Conservation (phyloP, 257 asterid genomes). For the Ligustrum vulgare region DNA sequence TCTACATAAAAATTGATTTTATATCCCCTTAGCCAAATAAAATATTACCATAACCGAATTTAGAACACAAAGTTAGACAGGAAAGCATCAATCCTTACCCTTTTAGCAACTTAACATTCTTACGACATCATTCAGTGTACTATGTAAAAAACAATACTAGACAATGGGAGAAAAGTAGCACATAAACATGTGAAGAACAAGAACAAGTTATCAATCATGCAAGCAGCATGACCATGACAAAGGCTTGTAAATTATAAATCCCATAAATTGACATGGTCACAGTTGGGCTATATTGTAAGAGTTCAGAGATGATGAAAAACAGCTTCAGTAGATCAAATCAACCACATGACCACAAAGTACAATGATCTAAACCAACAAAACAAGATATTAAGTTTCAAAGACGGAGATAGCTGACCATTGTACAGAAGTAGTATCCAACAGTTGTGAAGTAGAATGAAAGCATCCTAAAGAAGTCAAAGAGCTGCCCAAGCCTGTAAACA, state of each 20-base stretch:
- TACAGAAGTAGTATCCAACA: slow-evolving; percentile 93
- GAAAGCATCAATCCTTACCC: not conserved
- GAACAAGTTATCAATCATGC: not conserved
- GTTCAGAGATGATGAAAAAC: slow-evolving; percentile 2
- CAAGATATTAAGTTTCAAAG: slow-evolving; percentile 16
- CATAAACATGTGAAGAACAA: not conserved
- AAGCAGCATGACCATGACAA: not conserved
- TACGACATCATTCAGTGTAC: not conserved
- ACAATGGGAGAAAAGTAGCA: not conserved
- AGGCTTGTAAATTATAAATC: not conserved
- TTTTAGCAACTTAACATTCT: not conserved
- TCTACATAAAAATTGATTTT: not conserved
- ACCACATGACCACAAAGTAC: not conserved
- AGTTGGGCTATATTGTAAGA: slow-evolving; percentile 14
- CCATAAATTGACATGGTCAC: slow-evolving; percentile 13
- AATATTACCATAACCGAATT: not conserved
- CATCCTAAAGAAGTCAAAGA: slow-evolving; percentile 95
- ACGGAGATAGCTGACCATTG: slow-evolving; percentile 69
- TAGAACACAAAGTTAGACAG: not conserved
- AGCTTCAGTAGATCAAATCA: slow-evolving; percentile 15
- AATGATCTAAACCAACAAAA: slow-evolving; percentile 15
- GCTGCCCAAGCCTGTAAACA: slow-evolving; percentile 96
- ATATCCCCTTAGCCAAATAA: not conserved
- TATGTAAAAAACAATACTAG: not conserved
- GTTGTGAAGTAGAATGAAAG: slow-evolving; percentile 95